A percentile compares a stretch with the other conserved stretches of the same genome.
phyloP scores from a whole-genome alignment of 164 flowering plant species.

The Malania oleifera region DNA sequence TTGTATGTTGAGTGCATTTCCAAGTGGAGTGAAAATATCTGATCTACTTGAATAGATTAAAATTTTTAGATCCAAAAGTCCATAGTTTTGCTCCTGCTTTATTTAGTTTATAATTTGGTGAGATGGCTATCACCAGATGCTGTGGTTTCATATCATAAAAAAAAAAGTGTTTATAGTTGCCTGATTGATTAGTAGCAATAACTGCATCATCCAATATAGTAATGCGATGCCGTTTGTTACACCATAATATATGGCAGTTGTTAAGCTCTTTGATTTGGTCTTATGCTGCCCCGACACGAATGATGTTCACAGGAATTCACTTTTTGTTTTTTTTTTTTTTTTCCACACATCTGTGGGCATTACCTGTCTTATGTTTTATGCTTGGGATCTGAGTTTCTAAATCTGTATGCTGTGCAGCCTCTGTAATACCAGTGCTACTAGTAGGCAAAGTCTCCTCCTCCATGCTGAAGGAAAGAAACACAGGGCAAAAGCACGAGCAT shows the following conservation, averaged over 20 bases:
- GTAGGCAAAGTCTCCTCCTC: slow-evolving; percentile 72
- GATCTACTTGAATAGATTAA: too few relatives aligned
- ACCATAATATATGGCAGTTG: too few relatives aligned
- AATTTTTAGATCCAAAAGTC: neutral
- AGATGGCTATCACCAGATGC: neutral
- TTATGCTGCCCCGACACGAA: neutral
- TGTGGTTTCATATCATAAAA: neutral
- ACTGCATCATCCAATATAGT: too few relatives aligned
- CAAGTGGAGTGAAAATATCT: too few relatives aligned
- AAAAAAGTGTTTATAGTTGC: too few relatives aligned
- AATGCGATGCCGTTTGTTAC: too few relatives aligned
- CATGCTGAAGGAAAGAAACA: slow-evolving; percentile 98
- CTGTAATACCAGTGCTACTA: slow-evolving; percentile 81
- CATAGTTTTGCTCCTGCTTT: neutral
- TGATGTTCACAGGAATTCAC: neutral
- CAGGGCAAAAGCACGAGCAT: slow-evolving; percentile 77
- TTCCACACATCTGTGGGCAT: neutral
- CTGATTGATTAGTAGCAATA: too few relatives aligned
- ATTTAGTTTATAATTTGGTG: neutral
- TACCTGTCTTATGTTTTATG: too few relatives aligned
- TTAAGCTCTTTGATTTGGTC: too few relatives aligned
- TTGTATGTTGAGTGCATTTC: too few relatives aligned
- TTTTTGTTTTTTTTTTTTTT: neutral
- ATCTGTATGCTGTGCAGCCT: slow-evolving; percentile 44
- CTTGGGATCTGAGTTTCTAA: slow-evolving; percentile 3